These are phyloP conservation scores for Xenosphaeropsis pyriputrescens DNA, from an alignment of 2,329 filamentous ascomycete genomes.

Conservation along the genomic window DNA sequence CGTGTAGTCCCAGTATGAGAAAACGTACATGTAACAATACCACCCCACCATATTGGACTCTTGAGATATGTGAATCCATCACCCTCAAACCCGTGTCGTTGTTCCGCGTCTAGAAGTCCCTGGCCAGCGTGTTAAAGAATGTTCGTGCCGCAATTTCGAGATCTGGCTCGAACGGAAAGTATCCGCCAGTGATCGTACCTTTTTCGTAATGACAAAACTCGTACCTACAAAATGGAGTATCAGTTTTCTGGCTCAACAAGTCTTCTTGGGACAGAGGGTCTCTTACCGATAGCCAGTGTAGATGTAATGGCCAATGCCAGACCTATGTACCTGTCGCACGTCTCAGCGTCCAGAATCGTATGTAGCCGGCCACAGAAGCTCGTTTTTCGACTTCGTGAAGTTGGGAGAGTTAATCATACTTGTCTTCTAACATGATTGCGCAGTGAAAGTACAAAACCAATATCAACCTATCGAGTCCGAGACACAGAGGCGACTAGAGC, in stretches of 20 bases:
- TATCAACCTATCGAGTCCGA: conserved; percentile 10
- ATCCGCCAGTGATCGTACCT: conserved; percentile 38
- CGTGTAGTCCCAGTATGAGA: conserved; percentile 1
- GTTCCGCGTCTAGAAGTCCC: conserved; percentile 82
- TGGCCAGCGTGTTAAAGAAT: conserved; percentile 21
- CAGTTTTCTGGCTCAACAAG: conserved; percentile 3
- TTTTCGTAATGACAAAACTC: conserved; percentile 98
- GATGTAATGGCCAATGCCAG: conserved; percentile 61
- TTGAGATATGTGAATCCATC: conserved; percentile 90
- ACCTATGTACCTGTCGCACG: conserved; percentile 51
- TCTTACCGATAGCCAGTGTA: conserved; percentile 60
- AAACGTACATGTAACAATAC: conserved; percentile 69
- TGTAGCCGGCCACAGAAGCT: neutral
- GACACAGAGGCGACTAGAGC: conserved; percentile 3
- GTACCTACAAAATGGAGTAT: conserved; percentile 42
- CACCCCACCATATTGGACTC: conserved; percentile 95
- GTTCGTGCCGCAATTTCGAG: neutral
- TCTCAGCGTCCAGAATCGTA: conserved; percentile 8
- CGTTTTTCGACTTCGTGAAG: neutral
- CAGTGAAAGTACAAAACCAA: conserved; percentile 2
- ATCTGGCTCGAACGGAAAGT: no score
- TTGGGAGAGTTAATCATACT: conserved; percentile 18
- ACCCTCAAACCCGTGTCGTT: conserved; percentile 89
- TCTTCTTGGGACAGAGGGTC: conserved; percentile 1
- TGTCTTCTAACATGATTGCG: conserved; percentile 27